Conservation (phyloP, 1,139 yeast species). For the Candida neerlandica region DNA sequence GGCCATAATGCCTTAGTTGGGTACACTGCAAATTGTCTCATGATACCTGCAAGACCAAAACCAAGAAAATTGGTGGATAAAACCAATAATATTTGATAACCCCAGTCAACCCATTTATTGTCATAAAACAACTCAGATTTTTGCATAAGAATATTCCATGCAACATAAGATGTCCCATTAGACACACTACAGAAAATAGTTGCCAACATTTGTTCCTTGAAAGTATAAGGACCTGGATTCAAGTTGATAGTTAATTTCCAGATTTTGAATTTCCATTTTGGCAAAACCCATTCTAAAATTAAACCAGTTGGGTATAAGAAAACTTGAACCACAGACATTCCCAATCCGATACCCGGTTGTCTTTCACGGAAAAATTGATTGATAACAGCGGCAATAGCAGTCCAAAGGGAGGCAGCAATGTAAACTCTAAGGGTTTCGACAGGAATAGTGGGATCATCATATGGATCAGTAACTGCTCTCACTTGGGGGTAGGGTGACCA, state of each 20-base stretch:
- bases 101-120: constrained; percentile 47
- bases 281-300: constrained; percentile 23
- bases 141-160: constrained; percentile 23
- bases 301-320: constrained; percentile 28
- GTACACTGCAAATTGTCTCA: constrained; percentile 58
- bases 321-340: constrained; percentile 36
- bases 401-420: constrained; percentile 54
- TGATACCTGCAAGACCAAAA: constrained; percentile 63
- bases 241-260: constrained; percentile 18
- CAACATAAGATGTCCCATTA: constrained; percentile 22
- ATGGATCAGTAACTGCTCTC: constrained; percentile 57
- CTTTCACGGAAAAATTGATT: constrained; percentile 62
- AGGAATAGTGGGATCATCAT: constrained; percentile 52
- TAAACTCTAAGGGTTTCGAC: constrained; percentile 63
- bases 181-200: constrained; percentile 17
- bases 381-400: constrained; percentile 52
- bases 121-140: constrained; percentile 41
- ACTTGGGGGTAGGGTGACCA: constrained; percentile 70
- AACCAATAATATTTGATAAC: constrained; percentile 53
- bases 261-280: constrained; percentile 19
- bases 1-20: constrained; percentile 64
- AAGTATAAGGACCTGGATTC: constrained; percentile 35
- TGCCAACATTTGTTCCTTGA: constrained; percentile 32
- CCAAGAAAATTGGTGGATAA: constrained; percentile 62
- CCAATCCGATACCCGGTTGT: constrained; percentile 50